Conservation (phyloP, 345 rosid species). For the Adansonia digitata region DNA sequence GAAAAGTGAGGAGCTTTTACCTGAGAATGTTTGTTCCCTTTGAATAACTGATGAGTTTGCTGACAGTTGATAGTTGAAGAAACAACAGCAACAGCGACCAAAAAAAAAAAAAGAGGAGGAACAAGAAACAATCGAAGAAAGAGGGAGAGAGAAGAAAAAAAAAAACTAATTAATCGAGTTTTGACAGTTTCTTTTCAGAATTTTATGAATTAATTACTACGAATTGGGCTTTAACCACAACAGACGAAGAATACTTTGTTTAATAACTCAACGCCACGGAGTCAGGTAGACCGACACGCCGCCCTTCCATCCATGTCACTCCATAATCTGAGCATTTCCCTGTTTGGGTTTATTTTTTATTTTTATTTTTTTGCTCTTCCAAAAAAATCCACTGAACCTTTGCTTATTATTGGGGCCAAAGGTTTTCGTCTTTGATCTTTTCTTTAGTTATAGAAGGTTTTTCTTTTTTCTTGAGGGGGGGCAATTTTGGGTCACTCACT, state of each 20-base stretch:
- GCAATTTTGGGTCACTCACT: slow-evolving; percentile 1
- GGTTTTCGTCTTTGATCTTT: not conserved
- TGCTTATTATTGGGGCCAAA: not conserved
- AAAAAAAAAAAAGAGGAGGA: not conserved
- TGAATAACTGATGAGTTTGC: not conserved
- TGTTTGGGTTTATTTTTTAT: not conserved
- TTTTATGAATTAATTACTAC: not conserved
- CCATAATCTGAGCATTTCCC: not conserved
- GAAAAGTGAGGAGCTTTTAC: not conserved
- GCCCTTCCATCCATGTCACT: not conserved
- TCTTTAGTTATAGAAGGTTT: not conserved
- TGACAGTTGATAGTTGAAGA: slow-evolving; percentile 9
- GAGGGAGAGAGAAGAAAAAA: not conserved
- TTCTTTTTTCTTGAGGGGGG: not conserved
- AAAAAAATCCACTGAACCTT: not conserved
- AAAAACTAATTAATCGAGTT: too few species aligned
- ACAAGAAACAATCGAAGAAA: not conserved
- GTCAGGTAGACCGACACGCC: not conserved
- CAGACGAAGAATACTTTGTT: not conserved
- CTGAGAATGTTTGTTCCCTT: slow-evolving; percentile 2
- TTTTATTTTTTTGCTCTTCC: not conserved
- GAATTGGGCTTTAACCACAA: slow-evolving; percentile 5
- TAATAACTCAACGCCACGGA: not conserved
- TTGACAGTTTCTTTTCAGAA: not conserved
- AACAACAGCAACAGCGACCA: not conserved